These are phyloP conservation scores for Castanea mollissima DNA, from an alignment of 306 rosid genomes.

Conservation along the genomic window DNA sequence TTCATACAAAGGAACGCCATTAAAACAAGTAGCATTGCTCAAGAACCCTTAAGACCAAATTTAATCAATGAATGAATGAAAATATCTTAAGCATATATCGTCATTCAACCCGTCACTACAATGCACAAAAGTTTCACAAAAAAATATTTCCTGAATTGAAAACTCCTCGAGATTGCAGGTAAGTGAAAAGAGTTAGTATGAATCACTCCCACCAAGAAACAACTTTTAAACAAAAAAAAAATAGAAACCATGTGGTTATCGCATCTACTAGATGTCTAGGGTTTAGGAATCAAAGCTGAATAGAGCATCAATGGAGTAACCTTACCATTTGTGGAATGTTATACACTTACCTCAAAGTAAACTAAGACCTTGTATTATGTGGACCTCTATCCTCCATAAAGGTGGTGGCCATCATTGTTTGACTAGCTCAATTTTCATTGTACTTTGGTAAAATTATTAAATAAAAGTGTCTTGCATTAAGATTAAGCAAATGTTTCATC, in stretches of 20 bases:
- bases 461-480: conserved; percentile 19
- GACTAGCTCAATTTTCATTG: conserved; percentile 44
- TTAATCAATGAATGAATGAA: not conserved
- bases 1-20: no score
- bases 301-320: conserved; percentile 9
- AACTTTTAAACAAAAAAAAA: conserved; percentile 31
- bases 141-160: not conserved
- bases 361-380: conserved; percentile 29
- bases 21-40: not conserved
- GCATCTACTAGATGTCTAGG: conserved; percentile 59
- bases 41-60: not conserved
- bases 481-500: conserved; percentile 34
- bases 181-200: conserved; percentile 6
- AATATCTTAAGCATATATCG: not conserved
- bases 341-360: conserved; percentile 10
- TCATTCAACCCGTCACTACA: conserved; percentile 27
- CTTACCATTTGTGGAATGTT: conserved; percentile 57
- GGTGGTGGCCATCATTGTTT: conserved; percentile 41
- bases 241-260: conserved; percentile 61
- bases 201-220: conserved; percentile 54
- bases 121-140: not conserved
- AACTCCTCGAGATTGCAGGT: conserved; percentile 68
- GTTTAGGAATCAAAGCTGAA: conserved; percentile 23
- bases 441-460: conserved; percentile 22
- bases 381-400: conserved; percentile 49